These are phyloP conservation scores for Pyrenophora tritici-repentis DNA, from an alignment of 2,329 filamentous ascomycete species.

Conservation along the genomic window DNA sequence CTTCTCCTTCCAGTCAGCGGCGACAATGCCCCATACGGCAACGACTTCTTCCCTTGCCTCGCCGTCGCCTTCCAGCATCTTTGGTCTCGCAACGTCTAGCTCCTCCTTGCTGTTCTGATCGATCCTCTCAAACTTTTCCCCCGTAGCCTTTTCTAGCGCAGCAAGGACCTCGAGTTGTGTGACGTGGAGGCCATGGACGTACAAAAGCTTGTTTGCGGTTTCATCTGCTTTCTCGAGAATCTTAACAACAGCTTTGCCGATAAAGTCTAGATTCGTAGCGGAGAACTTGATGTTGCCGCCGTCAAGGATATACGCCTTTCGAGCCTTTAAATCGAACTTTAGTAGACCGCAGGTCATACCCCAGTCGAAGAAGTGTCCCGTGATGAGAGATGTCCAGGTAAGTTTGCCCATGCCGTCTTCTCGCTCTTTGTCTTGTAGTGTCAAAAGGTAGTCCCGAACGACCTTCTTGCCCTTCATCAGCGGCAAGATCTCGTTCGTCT, in stretches of 20 bases:
- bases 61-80: constrained; percentile 40
- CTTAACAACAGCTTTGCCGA: constrained; percentile 59
- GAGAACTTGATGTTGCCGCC: constrained; percentile 61
- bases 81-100: constrained; percentile 31
- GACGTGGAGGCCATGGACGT: constrained; percentile 62
- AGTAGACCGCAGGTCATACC: constrained; percentile 56
- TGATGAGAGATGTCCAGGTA: constrained; percentile 65
- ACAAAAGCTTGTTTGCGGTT: constrained; percentile 63
- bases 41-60: constrained; percentile 43
- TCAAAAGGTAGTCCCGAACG: constrained; percentile 52
- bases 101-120: constrained; percentile 44
- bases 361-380: constrained; percentile 67
- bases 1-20: constrained; percentile 40
- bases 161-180: constrained; percentile 64
- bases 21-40: constrained; percentile 42
- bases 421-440: constrained; percentile 52
- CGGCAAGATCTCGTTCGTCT: constrained; percentile 53
- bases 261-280: constrained; percentile 57
- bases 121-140: constrained; percentile 56
- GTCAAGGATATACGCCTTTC: constrained; percentile 62
- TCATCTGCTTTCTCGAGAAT: constrained; percentile 53
- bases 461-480: constrained; percentile 58
- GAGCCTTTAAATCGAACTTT: constrained; percentile 58
- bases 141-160: constrained; percentile 60
- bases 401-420: constrained; percentile 46